phyloP scores from a whole-genome alignment of 768 basidiomycete genomes.

The Cantharellus cinnabarinus region DNA sequence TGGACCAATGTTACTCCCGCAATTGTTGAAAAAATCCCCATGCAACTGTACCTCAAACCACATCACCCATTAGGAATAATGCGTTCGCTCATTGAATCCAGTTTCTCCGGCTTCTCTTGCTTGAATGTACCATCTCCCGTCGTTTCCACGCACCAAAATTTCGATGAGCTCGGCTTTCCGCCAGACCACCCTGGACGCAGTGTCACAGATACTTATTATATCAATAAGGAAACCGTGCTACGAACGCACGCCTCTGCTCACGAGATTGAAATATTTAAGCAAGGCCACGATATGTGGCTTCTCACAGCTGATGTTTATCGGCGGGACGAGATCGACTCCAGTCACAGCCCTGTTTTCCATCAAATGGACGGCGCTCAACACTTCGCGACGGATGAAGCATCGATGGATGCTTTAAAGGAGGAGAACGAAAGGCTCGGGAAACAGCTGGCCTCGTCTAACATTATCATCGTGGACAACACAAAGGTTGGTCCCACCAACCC shows the following conservation, averaged over 20 bases:
- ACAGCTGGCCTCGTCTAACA: constrained; percentile 47
- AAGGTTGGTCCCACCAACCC: constrained; percentile 59
- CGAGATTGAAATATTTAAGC: constrained; percentile 72
- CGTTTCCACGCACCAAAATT: constrained; percentile 80
- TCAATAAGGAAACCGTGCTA: constrained; percentile 78
- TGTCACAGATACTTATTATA: constrained; percentile 85
- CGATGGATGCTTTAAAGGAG: constrained; percentile 37
- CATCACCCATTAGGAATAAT: constrained; percentile 78
- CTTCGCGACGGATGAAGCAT: constrained; percentile 25
- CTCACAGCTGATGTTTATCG: constrained; percentile 93
- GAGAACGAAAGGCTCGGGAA: constrained; percentile 46
- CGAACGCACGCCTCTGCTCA: constrained; percentile 98
- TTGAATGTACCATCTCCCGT: constrained; percentile 67
- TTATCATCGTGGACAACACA: constrained; percentile 74
- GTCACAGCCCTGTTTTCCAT: constrained; percentile 96
- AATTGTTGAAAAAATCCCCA: constrained; percentile 62
- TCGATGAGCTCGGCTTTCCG: constrained; percentile 92
- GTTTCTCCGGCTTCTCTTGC: constrained; percentile 56
- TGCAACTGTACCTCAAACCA: constrained; percentile 52
- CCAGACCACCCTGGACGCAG: constrained; percentile 82
- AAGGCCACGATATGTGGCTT: constrained; percentile 65
- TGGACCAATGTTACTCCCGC: constrained; percentile 71
- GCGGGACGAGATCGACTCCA: constrained; percentile 91
- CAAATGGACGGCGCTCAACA: constrained; percentile 92
- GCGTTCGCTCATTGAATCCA: constrained; percentile 60